A percentile compares a stretch with the other conserved stretches of the same genome.
Conservation (phyloP, 192 early-diverging fungal species). For the Chytriomyces confervae region DNA sequence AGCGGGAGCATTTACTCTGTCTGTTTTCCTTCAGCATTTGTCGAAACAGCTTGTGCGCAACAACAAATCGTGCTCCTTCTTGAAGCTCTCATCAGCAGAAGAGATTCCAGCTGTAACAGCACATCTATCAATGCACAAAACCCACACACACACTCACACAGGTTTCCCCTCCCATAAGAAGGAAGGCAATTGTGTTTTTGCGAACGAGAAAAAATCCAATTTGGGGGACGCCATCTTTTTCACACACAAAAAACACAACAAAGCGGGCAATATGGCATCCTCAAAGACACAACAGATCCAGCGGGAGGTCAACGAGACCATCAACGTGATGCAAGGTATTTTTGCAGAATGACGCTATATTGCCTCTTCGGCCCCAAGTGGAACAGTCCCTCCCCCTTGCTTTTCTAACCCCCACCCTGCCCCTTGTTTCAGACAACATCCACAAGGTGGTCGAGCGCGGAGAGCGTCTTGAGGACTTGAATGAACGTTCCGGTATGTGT, state of each 20-base stretch:
- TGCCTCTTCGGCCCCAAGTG: background rate
- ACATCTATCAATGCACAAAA: background rate
- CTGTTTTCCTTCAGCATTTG: no score
- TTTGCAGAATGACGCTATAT: background rate
- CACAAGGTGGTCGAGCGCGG: constrained; percentile 24
- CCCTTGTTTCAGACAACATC: constrained; percentile 26
- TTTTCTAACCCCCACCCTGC: constrained; percentile 2
- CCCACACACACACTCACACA: background rate
- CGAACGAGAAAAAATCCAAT: background rate
- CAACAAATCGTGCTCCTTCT: no score
- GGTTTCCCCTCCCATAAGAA: background rate
- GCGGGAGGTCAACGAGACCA: constrained; percentile 26
- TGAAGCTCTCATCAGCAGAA: no score
- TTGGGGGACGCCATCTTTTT: background rate
- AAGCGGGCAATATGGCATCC: background rate
- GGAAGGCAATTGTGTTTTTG: background rate
- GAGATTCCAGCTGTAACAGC: background rate
- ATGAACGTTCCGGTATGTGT: constrained; percentile 23
- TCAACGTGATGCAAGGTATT: constrained; percentile 29
- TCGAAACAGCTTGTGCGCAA: no score
- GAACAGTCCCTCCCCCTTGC: background rate
- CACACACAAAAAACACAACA: background rate
- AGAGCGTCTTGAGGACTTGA: constrained; percentile 19
- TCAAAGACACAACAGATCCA: constrained; percentile 30
- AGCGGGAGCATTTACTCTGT: no score